phyloP scores from a whole-genome alignment of 441 rosid genomes.

The Erodium moschatum region DNA sequence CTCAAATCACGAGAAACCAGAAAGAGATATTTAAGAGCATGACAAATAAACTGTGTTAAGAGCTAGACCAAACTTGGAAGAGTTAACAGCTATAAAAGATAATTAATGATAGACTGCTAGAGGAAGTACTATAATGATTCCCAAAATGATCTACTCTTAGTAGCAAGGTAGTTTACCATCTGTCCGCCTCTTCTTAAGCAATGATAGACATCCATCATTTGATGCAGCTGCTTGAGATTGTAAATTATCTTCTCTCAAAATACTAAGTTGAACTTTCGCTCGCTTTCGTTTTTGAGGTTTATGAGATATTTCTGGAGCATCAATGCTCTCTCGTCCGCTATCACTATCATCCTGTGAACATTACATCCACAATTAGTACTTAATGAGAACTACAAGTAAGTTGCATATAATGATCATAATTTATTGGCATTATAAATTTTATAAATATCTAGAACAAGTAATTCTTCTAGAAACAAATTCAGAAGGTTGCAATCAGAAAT shows the following conservation, averaged over 20 bases:
- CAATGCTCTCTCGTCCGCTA: constrained; percentile 61
- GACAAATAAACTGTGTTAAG: background rate
- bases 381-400: background rate
- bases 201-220: constrained; percentile 59
- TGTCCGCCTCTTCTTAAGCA: constrained; percentile 50
- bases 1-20: background rate
- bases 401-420: constrained; percentile 1
- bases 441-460: background rate
- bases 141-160: constrained; percentile 13
- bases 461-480: background rate
- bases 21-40: background rate
- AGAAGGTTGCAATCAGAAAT: constrained; percentile 1
- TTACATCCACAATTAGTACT: constrained; percentile 7
- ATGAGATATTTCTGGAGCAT: constrained; percentile 32
- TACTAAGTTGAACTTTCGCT: constrained; percentile 31
- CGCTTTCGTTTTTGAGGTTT: constrained; percentile 43
- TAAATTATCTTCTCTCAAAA: constrained; percentile 39
- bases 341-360: constrained; percentile 59
- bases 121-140: constrained; percentile 15
- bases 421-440: background rate
- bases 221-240: constrained; percentile 36
- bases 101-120: constrained; percentile 2
- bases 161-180: constrained; percentile 41
- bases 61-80: background rate
- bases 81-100: constrained; percentile 12